phyloP scores from a whole-genome alignment of 352 stramenopile species.

The Phytopythium cucurbitacearum region DNA sequence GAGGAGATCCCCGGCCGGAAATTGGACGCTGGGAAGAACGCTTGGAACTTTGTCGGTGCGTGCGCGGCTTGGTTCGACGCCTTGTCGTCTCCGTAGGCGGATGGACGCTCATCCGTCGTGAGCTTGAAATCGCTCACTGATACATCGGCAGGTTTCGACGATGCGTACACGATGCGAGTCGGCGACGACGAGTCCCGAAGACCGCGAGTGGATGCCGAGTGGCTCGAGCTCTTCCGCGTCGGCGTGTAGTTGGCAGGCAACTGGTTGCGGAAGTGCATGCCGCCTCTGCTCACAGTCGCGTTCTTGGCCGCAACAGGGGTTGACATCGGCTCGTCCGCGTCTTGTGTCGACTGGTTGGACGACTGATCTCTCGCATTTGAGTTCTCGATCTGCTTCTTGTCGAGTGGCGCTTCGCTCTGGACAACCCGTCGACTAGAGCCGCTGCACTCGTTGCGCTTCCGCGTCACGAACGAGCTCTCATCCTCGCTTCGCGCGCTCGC shows the following conservation, averaged over 20 bases:
- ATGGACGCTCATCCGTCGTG: no score
- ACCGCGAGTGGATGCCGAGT: conserved; percentile 1
- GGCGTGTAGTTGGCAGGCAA: conserved; percentile 61
- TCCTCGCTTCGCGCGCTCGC: not conserved
- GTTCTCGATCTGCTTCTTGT: no score
- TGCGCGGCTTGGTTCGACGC: no score
- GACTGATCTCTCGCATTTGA: not conserved
- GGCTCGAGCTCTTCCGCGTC: conserved; percentile 3
- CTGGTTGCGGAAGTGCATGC: conserved; percentile 76
- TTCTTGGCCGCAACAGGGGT: conserved; percentile 31
- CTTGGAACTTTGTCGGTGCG: no score
- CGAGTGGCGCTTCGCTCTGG: no score
- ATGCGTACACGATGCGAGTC: not conserved
- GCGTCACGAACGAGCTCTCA: not conserved
- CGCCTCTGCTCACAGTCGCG: conserved; percentile 18
- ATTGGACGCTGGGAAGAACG: no score
- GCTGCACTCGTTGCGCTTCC: not conserved
- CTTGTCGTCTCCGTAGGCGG: no score
- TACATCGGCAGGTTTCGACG: not conserved
- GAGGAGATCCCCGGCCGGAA: no score
- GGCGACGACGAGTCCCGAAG: not conserved
- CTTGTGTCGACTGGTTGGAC: not conserved
- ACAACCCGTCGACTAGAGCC: no score
- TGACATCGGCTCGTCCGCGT: conserved; percentile 8
- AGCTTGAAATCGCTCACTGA: no score